Base-by-base conservation (phyloP, 768 basidiomycete species). In the Hericium alpestre region DNA sequence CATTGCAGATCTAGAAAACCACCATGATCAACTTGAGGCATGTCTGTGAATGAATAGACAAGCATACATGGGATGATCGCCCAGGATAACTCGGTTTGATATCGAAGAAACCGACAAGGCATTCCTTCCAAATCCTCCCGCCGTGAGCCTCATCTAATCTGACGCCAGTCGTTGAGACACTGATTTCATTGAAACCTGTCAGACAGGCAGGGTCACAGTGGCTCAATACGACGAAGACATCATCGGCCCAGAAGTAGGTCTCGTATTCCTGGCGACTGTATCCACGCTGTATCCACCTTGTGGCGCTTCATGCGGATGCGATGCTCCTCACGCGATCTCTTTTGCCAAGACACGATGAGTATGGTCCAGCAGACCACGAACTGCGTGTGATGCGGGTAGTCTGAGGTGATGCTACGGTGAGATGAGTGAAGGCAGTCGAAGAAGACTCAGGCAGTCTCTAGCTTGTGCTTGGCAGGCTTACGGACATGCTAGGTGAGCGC, bases 71-170 rank as follows among this genome's bases (percentile, higher is more conserved):
- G 46, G 88, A 90, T 7, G 88, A 91, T 59, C 91, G 76, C 46
- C 90, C 90, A 7, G 91, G 92, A 71, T 93, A 93, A 65, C 93
- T 93, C 37, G 87, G 88, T 69, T 90, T 90, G 53, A 90, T 86
- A 65, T 91, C 89, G 74, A 87, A 90, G 65, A 78, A 86, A 4
- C 88, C 92, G 23, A 82, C 85, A 12, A 94, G 70, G 62, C 80
- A 83, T 16, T 81, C 79, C 59, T 80, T 76, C 87, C 88, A 92
- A 16, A 71, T 59, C 60, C 83, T 73, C 10, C 74, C 78, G 7
- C 65, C 72, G 39, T 74, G 69, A 15, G 74, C 79, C 37, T 61
- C 66, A 22, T 52, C 59, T n/a, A 6, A 56, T 2, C 8, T 12
- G 13, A 55, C 56, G 10, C 53, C 58, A 18, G 39, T 9, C 18